Base-by-base conservation (phyloP, 1,284 basidiomycete species). In the Schizophyllum commune region DNA sequence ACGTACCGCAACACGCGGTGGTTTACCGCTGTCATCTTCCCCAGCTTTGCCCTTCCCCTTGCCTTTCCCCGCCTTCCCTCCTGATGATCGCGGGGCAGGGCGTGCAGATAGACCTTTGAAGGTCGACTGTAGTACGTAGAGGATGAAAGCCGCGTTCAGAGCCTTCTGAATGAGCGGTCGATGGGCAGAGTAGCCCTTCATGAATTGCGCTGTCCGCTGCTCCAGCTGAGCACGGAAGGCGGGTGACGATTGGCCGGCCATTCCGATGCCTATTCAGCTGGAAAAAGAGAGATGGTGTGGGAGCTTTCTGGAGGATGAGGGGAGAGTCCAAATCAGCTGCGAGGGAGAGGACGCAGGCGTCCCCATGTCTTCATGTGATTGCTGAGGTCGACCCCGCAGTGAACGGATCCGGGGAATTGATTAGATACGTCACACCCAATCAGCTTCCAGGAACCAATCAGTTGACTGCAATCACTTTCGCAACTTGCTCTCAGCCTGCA, bases 81-180 rank as follows among this genome's bases (percentile, higher is more conserved):
- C 79, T 55, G 66, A 69, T 19, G 73, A 59, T 47, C 39, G 39
- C 2, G 39, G 39, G 69, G 63, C 4, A 68, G 80, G 75, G 27
- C 78, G 73, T 3, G 78, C 75, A 9, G 77, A 75, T 19, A 89
- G 69, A 17, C 81, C 76, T 60, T 75, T 74, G 68, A 84, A 85
- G n/a, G 86, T 83, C 0, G 82, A 74, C 3, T 77, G 73, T 22
- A 92, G 73, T 39, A 84, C 81, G 72, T 91, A 88, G 47, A 85
- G 61, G 3, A 87, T 77, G 68, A 91, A 90, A 5, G 79, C 76
- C 22, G 79, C 68, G 57, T 85, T 93, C 19, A 94, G 76, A 22
- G 79, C 66, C 47, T 84, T 83, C 71, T 94, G 92, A 58, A 93
- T 76, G 39, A 81, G 68, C 1, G 89, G 88, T 7, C 92, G 77